Evolutionary conservation across 1,284 basidiomycete genomes (phyloP), one percentile per base, ranked within the genome.

Genomic region (Gymnopus androsaceus): DNA sequence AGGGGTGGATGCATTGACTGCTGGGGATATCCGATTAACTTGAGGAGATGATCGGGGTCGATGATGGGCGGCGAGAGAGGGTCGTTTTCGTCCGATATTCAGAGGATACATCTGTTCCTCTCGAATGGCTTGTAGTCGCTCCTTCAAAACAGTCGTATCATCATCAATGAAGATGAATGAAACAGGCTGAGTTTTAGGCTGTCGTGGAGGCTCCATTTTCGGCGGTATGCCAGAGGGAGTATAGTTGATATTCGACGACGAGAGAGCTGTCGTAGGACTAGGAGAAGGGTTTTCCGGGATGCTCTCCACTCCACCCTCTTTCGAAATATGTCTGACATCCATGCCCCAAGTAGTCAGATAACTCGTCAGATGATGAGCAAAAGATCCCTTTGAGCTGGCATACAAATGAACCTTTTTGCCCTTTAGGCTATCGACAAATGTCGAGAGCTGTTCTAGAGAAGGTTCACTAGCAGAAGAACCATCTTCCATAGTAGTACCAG

Each of bases 341-440:
- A 97, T 82, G 15, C 94, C 94, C 94, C 95, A 97, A 3, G 90
- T 83, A n/a, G 90, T 91, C 55, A 97, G 80, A 71, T 95, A 95
- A 62, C 87, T 90, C 33, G 93, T 94, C 25, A 98, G 76, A 69
- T 95, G 92, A 49, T 91, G 88, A 0, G 94, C 94, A 66, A 97
- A 98, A 0, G 87, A 83, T 41, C 91, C 92, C 57, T 83, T 84
- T 12, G 90, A 80, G 63, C 84, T 88, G 5, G 95, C 92, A 64
- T 95, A 90, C 15, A 98, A 74, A 0, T 82, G 84, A 0, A 89
- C 92, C 63, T 84, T 89, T 69, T 88, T 92, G 4, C 92, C 92
- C 60, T 87, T 84, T 42, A 98, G 72, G 3, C 82, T 85, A 55
- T 94, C 91, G 3, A 87, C 84, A 72, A 97, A 98, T 15, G 80